Percentiles rank a stretch among this genome's conserved stretches.
Conservation (phyloP, 768 basidiomycete genomes). For the Podaxis sp. region DNA sequence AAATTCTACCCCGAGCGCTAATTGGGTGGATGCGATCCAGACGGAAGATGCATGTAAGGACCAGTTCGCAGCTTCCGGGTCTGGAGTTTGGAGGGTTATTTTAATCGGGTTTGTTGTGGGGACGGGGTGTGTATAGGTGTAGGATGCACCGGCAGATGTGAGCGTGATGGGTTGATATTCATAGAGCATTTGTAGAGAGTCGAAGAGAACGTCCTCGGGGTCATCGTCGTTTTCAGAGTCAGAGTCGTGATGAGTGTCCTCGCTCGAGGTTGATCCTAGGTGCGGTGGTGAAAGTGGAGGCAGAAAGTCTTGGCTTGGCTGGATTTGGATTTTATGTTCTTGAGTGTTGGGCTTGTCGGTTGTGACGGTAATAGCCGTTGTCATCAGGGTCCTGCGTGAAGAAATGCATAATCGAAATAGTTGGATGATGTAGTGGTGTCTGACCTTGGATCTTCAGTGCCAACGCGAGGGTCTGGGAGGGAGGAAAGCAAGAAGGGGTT, state of each 20-base stretch:
- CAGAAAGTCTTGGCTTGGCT: background rate
- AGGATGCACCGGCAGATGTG: conserved; percentile 52
- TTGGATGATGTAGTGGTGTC: background rate
- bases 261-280: background rate
- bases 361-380: background rate
- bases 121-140: conserved; percentile 38
- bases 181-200: conserved; percentile 62
- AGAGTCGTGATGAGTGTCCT: background rate
- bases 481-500: too few species aligned
- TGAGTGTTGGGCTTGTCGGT: background rate
- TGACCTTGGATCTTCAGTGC: background rate
- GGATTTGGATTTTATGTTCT: background rate
- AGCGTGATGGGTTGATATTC: conserved; percentile 59
- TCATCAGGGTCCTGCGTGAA: background rate
- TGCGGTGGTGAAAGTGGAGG: background rate
- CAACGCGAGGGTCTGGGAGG: background rate
- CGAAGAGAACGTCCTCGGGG: conserved; percentile 68
- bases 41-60: conserved; percentile 74
- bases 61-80: conserved; percentile 71
- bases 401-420: background rate
- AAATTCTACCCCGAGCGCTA: conserved; percentile 61
- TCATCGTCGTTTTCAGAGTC: conserved; percentile 21
- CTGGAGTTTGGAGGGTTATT: conserved; percentile 56
- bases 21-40: conserved; percentile 66
- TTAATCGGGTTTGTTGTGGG: conserved; percentile 18